Conservation (phyloP, 192 early-diverging fungal genomes). For the Funneliformis mosseae region DNA sequence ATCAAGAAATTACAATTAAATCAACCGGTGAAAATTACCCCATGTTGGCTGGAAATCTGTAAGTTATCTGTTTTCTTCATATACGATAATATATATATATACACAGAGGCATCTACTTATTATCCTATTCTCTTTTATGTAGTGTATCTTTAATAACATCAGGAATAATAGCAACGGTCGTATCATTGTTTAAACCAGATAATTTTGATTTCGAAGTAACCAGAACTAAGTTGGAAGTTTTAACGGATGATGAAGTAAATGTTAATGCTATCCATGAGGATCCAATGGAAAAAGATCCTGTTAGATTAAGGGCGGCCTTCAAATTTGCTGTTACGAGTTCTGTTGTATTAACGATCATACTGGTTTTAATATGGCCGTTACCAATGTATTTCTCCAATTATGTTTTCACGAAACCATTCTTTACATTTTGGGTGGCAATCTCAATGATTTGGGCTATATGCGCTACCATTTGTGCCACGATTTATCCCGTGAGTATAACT, state of each 20-base stretch:
- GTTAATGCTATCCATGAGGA: conserved; percentile 35
- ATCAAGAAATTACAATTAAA: conserved; percentile 58
- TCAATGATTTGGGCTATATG: conserved; percentile 66
- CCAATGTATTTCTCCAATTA: conserved; percentile 68
- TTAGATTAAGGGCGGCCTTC: conserved; percentile 55
- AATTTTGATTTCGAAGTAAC: conserved; percentile 29
- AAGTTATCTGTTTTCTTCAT: conserved; percentile 33
- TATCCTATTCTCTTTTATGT: conserved; percentile 4
- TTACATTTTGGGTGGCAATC: conserved; percentile 70
- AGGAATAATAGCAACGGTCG: conserved; percentile 39
- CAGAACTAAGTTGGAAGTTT: conserved; percentile 14
- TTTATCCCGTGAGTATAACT: conserved; percentile 53
- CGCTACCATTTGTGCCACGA: conserved; percentile 52
- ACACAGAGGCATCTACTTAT: too few species aligned
- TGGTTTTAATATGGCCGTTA: conserved; percentile 71
- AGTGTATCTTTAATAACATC: conserved; percentile 39
- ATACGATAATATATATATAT: too few species aligned
- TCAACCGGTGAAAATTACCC: conserved; percentile 68
- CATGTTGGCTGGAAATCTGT: conserved; percentile 76
- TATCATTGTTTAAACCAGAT: background rate
- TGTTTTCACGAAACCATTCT: conserved; percentile 65
- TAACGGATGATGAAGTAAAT: conserved; percentile 38
- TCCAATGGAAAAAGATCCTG: conserved; percentile 42
- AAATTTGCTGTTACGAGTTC: conserved; percentile 58
- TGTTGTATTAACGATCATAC: conserved; percentile 54